These are phyloP conservation scores for Selenicereus undatus DNA, from an alignment of 148 eudicot genomes.

Conservation along the genomic window DNA sequence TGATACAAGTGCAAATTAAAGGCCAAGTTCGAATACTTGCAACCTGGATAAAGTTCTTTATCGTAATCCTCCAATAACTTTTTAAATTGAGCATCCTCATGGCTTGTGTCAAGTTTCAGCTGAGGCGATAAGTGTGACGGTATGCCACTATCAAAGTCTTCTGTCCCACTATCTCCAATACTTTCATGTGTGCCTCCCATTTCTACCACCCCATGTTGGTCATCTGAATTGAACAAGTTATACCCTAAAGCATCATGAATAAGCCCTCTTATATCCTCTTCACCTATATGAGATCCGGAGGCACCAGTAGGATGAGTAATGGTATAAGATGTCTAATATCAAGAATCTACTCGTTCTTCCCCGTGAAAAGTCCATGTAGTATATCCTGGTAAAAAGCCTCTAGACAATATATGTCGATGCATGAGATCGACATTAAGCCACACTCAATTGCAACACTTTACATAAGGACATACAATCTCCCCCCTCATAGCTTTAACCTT, in stretches of 20 bases:
- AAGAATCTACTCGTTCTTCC: background rate
- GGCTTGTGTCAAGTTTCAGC: background rate
- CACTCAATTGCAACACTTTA: background rate
- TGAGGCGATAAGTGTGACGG: background rate
- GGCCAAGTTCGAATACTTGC: background rate
- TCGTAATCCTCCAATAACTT: background rate
- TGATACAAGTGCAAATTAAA: conserved; percentile 3
- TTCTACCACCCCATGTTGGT: background rate
- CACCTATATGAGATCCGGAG: background rate
- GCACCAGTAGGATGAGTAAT: too few relatives aligned
- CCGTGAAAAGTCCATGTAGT: background rate
- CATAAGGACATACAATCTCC: background rate
- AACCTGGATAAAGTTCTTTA: background rate
- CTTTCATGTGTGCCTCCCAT: background rate
- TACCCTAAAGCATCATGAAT: background rate
- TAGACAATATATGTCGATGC: too few relatives aligned
- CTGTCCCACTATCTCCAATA: background rate
- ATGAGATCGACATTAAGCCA: background rate
- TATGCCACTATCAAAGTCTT: background rate
- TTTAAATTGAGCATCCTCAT: background rate
- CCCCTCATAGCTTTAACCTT: background rate
- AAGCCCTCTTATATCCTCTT: background rate
- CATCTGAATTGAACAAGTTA: background rate
- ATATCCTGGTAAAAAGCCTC: background rate
- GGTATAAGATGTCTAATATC: background rate